Base-by-base conservation (phyloP, 257 asterid genomes). In the Agastache rugosa region DNA sequence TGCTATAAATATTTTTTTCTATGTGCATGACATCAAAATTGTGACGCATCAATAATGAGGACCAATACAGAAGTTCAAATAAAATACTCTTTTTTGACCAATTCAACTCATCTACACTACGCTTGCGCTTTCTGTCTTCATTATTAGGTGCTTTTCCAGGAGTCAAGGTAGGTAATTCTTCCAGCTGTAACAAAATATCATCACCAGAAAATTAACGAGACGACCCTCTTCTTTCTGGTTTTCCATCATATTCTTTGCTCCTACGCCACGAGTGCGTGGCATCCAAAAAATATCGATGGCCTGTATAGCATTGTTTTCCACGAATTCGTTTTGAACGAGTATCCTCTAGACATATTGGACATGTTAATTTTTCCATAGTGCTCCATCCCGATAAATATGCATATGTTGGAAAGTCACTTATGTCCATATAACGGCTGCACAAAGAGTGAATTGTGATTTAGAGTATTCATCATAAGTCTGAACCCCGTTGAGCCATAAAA, bases 81-180 rank as follows among this genome's bases (percentile, higher is more conserved):
- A 51, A 16, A 16, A 51, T 17, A 51, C 58, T 16, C 3, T 34
- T 61, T 34, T 34, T 16, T 42, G 23, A 15, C 68, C 48, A 62
- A 62, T 62, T 62, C 68, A 62, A n/a, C 48, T 62, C 68, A 62
- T 8, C 16, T 0, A 11, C 50, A 35, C 68, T 29, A 1, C 48
- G 27, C 15, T 62, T 62, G 41, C 68, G 2, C 16, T 62, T 62
- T 5, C 8, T 35, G 8, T 62, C 16, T 41, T 62, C 8, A 8
- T 35, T 59, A 25, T 23, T 23, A 22, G 39, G n/a, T 58, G 63
- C 39, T 25, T 58, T 58, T 1, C 63, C 63, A 61, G 50, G 68
- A 34, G 29, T 34, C 0, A 23, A 17, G 8, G 27, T 4, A 35
- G 16, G 27, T 17, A 35, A 2, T 1, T n/a, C n/a, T 35, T 62